A percentile compares a stretch with the other conserved stretches of the same genome.
Evolutionary conservation across 192 early-diverging fungal species (phyloP).

Genomic region (Coemansia sp.): DNA sequence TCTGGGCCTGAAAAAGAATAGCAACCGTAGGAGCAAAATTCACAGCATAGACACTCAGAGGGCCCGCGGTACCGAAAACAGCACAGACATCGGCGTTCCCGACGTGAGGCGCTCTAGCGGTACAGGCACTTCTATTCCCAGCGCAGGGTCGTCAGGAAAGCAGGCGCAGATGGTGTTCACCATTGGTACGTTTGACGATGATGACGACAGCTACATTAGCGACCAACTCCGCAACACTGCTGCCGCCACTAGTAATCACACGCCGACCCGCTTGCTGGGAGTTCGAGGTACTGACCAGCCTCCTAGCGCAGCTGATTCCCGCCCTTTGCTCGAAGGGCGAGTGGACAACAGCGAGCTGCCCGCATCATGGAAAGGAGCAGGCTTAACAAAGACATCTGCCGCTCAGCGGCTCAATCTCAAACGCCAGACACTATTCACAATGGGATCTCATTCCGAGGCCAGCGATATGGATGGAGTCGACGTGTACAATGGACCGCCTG

Average conservation of each 20-base stretch:
- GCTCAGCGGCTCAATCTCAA: conserved; percentile 1
- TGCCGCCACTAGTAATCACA: background rate
- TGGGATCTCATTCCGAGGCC: conserved; percentile 48
- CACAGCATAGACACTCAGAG: conserved; percentile 6
- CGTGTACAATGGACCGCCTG: background rate
- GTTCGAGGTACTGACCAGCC: background rate
- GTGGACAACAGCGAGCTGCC: background rate
- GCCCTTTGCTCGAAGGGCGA: background rate
- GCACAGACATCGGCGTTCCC: background rate
- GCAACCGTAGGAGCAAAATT: conserved; percentile 13
- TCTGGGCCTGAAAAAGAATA: conserved; percentile 15
- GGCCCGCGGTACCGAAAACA: background rate
- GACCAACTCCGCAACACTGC: background rate
- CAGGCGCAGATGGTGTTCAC: conserved; percentile 49
- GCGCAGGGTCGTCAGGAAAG: conserved; percentile 25
- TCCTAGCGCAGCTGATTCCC: background rate
- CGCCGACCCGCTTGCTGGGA: background rate
- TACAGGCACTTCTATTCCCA: conserved; percentile 10
- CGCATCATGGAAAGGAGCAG: conserved; percentile 4
- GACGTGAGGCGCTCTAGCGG: background rate
- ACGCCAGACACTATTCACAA: conserved; percentile 45
- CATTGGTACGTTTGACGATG: conserved; percentile 49
- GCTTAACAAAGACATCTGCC: background rate
- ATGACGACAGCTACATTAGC: conserved; percentile 24
- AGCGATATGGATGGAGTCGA: conserved; percentile 39